Conservation (phyloP, 2,329 filamentous ascomycete species). For the Pseudogymnoascus destructans region DNA sequence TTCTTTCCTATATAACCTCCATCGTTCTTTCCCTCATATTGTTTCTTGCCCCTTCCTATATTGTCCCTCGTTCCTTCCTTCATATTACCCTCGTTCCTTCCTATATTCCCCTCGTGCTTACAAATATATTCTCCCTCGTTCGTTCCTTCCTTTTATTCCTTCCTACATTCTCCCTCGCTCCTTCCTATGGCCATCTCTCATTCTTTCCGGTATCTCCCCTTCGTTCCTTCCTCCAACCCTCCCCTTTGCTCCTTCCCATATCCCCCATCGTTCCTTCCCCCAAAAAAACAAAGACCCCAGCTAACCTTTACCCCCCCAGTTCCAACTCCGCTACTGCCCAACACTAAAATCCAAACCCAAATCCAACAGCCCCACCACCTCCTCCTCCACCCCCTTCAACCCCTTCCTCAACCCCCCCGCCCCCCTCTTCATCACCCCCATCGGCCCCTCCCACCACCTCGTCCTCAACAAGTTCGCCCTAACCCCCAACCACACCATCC, state of each 20-base stretch:
- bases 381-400: conserved; percentile 35
- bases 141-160: not conserved
- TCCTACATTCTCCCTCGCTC: not conserved
- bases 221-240: not conserved
- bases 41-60: not conserved
- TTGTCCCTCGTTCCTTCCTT: not conserved
- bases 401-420: conserved; percentile 50
- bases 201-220: not conserved
- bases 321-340: conserved; percentile 61
- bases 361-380: conserved; percentile 18
- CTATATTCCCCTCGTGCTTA: not conserved
- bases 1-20: not conserved
- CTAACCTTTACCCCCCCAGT: conserved; percentile 32
- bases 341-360: conserved; percentile 55
- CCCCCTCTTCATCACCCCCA: conserved; percentile 39
- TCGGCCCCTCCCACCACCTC: conserved; percentile 45
- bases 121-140: not conserved
- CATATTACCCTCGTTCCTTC: not conserved
- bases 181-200: not conserved
- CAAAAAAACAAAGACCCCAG: not conserved
- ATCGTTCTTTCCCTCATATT: not conserved
- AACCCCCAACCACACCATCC: conserved; percentile 58
- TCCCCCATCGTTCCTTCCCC: not conserved
- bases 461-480: conserved; percentile 67
- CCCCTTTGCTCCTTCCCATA: not conserved